Conservation (phyloP, 495 filamentous ascomycete species). For the Aspergillus avenaceus region DNA sequence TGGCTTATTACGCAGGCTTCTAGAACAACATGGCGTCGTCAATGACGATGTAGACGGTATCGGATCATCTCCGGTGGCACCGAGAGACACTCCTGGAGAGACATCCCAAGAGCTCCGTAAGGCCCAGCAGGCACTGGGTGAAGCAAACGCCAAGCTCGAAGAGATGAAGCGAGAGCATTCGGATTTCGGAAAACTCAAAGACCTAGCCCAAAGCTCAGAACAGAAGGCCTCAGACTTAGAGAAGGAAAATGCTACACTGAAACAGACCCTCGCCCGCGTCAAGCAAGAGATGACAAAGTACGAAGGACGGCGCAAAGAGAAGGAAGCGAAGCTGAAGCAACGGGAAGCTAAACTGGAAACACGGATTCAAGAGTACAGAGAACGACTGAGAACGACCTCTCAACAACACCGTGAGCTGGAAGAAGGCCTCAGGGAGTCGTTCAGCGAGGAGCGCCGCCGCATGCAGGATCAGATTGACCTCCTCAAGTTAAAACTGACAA, state of each 20-base stretch:
- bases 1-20: constrained; percentile 51
- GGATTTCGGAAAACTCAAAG: constrained; percentile 44
- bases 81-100: constrained; percentile 39
- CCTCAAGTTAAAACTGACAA: constrained; percentile 24
- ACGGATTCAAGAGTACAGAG: constrained; percentile 44
- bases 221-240: constrained; percentile 58
- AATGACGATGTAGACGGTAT: constrained; percentile 35
- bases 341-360: constrained; percentile 44
- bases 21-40: constrained; percentile 46
- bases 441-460: constrained; percentile 31
- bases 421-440: constrained; percentile 28
- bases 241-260: constrained; percentile 51
- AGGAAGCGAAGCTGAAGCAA: constrained; percentile 47
- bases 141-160: constrained; percentile 56
- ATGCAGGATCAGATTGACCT: constrained; percentile 35
- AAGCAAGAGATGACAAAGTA: constrained; percentile 53
- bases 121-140: constrained; percentile 46
- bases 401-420: constrained; percentile 37
- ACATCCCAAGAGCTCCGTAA: constrained; percentile 39
- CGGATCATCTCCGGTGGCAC: constrained; percentile 39
- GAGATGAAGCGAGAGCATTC: constrained; percentile 52
- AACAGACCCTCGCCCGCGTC: constrained; percentile 46
- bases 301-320: constrained; percentile 48
- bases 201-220: constrained; percentile 61
- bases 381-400: constrained; percentile 31